Conservation (phyloP, 2,329 filamentous ascomycete species). For the Hymenoscyphus fraxineus region DNA sequence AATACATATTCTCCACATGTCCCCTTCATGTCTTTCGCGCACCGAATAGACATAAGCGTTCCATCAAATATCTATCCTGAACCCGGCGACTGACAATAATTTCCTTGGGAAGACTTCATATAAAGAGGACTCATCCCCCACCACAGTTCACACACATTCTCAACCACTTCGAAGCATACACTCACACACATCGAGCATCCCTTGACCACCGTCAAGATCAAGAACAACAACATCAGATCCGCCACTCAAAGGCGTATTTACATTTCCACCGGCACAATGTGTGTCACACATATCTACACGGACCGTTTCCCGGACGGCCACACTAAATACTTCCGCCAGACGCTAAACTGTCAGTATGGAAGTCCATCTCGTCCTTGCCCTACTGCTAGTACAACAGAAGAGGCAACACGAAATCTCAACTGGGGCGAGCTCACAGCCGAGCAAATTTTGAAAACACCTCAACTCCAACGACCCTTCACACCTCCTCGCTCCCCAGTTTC, state of each 20-base stretch:
- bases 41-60: conserved; percentile 27
- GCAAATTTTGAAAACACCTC: conserved; percentile 38
- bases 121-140: conserved; percentile 16
- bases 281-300: conserved; percentile 45
- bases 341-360: conserved; percentile 40
- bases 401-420: conserved; percentile 39
- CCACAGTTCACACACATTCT: conserved; percentile 16
- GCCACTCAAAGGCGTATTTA: conserved; percentile 16
- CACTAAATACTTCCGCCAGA: conserved; percentile 36
- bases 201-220: conserved; percentile 14
- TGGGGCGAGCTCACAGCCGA: conserved; percentile 36
- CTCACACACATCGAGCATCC: neutral
- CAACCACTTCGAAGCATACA: neutral
- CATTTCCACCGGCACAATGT: conserved; percentile 43
- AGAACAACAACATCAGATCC: conserved; percentile 14
- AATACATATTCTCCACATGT: conserved; percentile 25
- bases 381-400: conserved; percentile 40
- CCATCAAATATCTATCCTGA: conserved; percentile 31
- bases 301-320: conserved; percentile 47
- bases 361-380: conserved; percentile 41
- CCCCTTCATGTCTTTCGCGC: conserved; percentile 32
- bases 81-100: conserved; percentile 32
- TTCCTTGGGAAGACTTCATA: conserved; percentile 10
- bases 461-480: conserved; percentile 31
- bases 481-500: conserved; percentile 28